Base-by-base conservation (phyloP, 2,329 filamentous ascomycete genomes). In the Stachybotrys chlorohalonatus region DNA sequence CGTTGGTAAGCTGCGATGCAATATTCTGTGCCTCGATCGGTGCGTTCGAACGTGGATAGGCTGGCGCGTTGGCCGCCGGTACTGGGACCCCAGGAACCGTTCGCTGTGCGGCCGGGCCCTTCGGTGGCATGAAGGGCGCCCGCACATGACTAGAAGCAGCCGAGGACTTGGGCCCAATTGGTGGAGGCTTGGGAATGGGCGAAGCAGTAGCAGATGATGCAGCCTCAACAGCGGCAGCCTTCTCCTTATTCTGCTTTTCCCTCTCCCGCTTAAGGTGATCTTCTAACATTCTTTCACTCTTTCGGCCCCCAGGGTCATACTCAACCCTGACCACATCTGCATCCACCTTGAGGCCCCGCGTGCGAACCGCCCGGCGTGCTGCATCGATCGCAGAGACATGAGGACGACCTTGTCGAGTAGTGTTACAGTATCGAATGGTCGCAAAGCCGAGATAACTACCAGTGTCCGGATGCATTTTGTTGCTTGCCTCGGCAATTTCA, bases 401-500 rank as follows among this genome's bases (percentile, higher is more conserved):
- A 6, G 68, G 66, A 7, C 65, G 65, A 49, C 67, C 70, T 5
- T 67, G 61, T 13, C 68, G 70, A 74, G 83, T 80, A 2, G 79
- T 75, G 67, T 97, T 93, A 64, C 87, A 85, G 70, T 95, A 99
- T 56, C 87, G 85, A 66, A 99, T 90, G 15, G 90, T 90, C 60
- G 90, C 95, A 67, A 99, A 92, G 11, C 94, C 94, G 11, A 99
- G 80, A 66, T 95, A 95, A 65, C 90, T 94, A 16, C 94, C 94
- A 11, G 92, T 97, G 55, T 92, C 87, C 8, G 94, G 94, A 70
- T 99, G 91, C 64, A 95, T 93, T 68, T 95, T 93, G 66, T 96
- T 96, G 65, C 90, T 91, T 63, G 95, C 87, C 65, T 92, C 88
- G 49, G 87, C 87, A 59, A 99, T 92, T 56, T 96, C 90, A 53